Conservation (phyloP, 345 rosid genomes). For the Ricinus communis region DNA sequence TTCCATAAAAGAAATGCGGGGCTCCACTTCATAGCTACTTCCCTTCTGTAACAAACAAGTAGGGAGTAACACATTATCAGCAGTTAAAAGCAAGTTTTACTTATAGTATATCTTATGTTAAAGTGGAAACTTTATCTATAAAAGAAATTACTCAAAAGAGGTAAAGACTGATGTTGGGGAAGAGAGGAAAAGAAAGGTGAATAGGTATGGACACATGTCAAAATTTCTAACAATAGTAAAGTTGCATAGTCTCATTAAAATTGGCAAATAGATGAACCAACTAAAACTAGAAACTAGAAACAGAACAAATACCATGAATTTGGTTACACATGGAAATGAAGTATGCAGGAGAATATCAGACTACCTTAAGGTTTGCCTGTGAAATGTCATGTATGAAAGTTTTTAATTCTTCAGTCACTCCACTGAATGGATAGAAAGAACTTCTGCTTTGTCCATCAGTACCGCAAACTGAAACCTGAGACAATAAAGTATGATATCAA, state of each 20-base stretch:
- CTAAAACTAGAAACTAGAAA: no score
- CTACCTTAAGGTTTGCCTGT: conserved; percentile 58
- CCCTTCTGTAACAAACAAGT: conserved; percentile 45
- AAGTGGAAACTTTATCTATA: no score
- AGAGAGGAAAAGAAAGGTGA: no score
- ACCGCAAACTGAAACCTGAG: conserved; percentile 55
- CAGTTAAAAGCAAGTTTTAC: not conserved
- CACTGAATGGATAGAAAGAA: conserved; percentile 79
- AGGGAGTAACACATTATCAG: not conserved
- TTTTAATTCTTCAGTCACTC: conserved; percentile 85
- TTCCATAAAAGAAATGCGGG: conserved; percentile 70
- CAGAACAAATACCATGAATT: not conserved
- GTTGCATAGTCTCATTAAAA: no score
- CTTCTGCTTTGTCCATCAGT: conserved; percentile 58
- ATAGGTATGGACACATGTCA: no score
- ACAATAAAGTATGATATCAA: conserved; percentile 8
- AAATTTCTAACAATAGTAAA: no score
- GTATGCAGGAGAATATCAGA: conserved; percentile 1
- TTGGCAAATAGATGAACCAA: no score
- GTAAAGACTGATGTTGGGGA: no score
- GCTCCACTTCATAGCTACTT: conserved; percentile 48
- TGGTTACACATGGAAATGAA: not conserved
- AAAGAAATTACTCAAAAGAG: no score
- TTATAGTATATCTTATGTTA: no score
- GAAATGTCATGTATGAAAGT: conserved; percentile 67